Evolutionary conservation across 306 rosid genomes (phyloP).

Genomic region (Pterocarpus santalinus): DNA sequence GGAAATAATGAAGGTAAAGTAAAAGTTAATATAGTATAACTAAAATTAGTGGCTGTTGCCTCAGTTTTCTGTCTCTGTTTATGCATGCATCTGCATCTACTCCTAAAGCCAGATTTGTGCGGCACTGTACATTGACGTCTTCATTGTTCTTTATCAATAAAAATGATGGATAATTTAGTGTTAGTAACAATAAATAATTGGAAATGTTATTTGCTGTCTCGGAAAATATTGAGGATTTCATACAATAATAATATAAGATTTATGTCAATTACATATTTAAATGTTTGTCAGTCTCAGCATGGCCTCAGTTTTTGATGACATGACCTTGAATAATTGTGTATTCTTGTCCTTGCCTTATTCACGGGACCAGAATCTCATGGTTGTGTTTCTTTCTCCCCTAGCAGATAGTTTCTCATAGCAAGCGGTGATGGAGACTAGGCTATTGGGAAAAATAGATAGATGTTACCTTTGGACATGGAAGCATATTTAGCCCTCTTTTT

Average conservation of each 20-base stretch:
- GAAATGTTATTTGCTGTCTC: neutral
- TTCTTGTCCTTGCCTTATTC: conserved; percentile 11
- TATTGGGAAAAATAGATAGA: conserved; percentile 18
- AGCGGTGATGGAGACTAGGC: conserved; percentile 30
- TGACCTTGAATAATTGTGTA: conserved; percentile 20
- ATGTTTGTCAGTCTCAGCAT: neutral
- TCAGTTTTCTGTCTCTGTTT: neutral
- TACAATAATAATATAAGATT: neutral
- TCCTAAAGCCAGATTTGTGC: neutral
- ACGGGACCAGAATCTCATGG: neutral
- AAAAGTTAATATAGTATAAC: neutral
- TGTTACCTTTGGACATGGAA: conserved; percentile 36
- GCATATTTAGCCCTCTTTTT: conserved; percentile 23
- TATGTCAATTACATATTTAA: neutral
- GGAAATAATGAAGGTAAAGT: neutral
- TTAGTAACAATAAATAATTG: neutral
- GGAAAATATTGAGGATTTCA: neutral
- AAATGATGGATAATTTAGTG: neutral
- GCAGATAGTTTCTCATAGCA: conserved; percentile 49
- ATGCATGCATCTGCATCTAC: neutral
- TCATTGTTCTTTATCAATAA: neutral
- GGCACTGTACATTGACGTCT: neutral
- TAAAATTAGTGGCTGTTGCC: neutral
- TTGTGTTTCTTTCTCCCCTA: neutral
- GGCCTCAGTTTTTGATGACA: neutral